Conservation (phyloP, 2,329 filamentous ascomycete species). For the Colletotrichum nymphaeae region DNA sequence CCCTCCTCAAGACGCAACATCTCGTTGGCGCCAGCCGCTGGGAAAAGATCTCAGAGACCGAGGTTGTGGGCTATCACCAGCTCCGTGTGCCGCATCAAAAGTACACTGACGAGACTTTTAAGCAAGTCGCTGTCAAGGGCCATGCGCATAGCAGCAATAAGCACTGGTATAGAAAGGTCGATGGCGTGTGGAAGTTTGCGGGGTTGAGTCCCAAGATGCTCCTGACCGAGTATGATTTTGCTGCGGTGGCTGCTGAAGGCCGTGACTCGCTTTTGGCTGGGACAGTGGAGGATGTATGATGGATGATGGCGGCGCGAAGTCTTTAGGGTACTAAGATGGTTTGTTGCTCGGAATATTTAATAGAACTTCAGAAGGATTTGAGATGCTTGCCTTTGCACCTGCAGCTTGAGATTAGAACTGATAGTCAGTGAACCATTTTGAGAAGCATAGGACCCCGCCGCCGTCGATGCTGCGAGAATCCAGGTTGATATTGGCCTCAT, state of each 20-base stretch:
- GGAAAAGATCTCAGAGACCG: slow-evolving; percentile 67
- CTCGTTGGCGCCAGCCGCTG: slow-evolving; percentile 70
- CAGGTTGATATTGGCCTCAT: too few relatives aligned
- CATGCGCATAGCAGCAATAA: slow-evolving; percentile 69
- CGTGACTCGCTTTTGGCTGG: slow-evolving; percentile 28
- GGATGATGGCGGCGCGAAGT: neutral
- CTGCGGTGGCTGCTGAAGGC: slow-evolving; percentile 57
- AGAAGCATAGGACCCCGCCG: too few relatives aligned
- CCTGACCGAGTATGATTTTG: slow-evolving; percentile 69
- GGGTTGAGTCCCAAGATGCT: slow-evolving; percentile 65
- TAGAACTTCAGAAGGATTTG: too few relatives aligned
- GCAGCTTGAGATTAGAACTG: too few relatives aligned
- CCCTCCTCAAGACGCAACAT: slow-evolving; percentile 72
- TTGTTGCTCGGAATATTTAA: too few relatives aligned
- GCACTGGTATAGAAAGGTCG: slow-evolving; percentile 67
- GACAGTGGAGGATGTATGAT: neutral
- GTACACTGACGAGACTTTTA: slow-evolving; percentile 62
- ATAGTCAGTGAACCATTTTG: too few relatives aligned
- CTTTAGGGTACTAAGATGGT: neutral
- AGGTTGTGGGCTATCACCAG: slow-evolving; percentile 70
- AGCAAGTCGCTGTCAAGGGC: slow-evolving; percentile 66
- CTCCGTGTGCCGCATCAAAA: slow-evolving; percentile 71
- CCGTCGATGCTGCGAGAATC: too few relatives aligned
- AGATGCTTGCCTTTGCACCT: too few relatives aligned
- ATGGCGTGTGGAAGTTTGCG: slow-evolving; percentile 71